Base-by-base conservation (phyloP, 2,329 filamentous ascomycete species). In the Verticillium nubilum region DNA sequence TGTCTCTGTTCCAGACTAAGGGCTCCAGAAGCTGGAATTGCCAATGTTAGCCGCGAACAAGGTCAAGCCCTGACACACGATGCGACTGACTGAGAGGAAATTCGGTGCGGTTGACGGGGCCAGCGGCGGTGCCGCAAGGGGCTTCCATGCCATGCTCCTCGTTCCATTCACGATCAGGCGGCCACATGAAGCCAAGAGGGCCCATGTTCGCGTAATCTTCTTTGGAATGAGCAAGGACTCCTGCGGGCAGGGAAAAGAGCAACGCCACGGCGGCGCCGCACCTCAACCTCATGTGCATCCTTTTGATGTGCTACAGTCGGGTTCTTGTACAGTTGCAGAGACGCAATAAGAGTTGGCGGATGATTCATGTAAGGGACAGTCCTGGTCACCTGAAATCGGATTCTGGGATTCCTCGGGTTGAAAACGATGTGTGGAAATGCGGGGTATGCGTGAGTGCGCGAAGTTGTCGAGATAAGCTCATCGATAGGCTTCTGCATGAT, bases 161-260 rank as follows among this genome's bases (percentile, higher is more conserved):
- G 7, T 19, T 35, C 55, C 55, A 57, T 57, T 57, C 25, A 26
- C 55, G 55, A 29, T 57, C 55, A 13, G 23, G 17, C 4, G 55
- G 55, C 55, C 55, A 57, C 55, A 57, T 57, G 55, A 57, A 57
- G 55, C 37, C 55, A 23, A 57, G 37, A 19, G 55, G 55, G 4
- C 55, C 55, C 58, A n/a, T 59, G 55, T 63, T 42, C 60, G 61
- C 56, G 29, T 26, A 19, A 6, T 42, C 17, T 26, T 7, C 35
- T 17, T 17, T 31, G 23, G 23, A 42, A 19, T 53, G 23, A 6
- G 47, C 4, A 26, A 61, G 27, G 15, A 31, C 17, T 5, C n/a
- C 19, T 2, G 35, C 35, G 12, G 55, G 23, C 2, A 47, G 26
- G n/a, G 33, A 37, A 13, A 17, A 13, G 6, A n/a, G 5, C 15